Percentiles rank a stretch among this genome's conserved stretches.
These are phyloP conservation scores for Globisporangium emineosum DNA, from an alignment of 352 stramenopile species.

Conservation along the genomic window DNA sequence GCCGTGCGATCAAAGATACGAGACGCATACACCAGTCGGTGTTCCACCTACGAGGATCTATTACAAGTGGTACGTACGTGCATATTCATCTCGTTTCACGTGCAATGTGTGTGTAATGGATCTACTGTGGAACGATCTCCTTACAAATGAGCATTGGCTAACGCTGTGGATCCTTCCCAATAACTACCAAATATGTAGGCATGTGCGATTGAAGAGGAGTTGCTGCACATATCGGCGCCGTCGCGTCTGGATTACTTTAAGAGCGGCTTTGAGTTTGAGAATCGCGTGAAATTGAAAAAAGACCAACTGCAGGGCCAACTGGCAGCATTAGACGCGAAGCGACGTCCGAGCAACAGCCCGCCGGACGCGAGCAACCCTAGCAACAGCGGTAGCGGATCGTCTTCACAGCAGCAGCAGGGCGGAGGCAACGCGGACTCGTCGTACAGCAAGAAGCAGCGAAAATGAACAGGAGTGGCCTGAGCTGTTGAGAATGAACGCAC, in stretches of 20 bases:
- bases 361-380: constrained; percentile 24
- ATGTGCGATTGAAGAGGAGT: constrained; percentile 86
- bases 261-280: constrained; percentile 89
- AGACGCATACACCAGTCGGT: constrained; percentile 83
- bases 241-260: constrained; percentile 90
- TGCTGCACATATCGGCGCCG: constrained; percentile 86
- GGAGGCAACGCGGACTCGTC: constrained; percentile 22
- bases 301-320: constrained; percentile 85
- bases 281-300: constrained; percentile 88
- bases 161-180: neutral
- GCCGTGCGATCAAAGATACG: constrained; percentile 85
- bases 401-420: constrained; percentile 13
- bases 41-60: constrained; percentile 84
- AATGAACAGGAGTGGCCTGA: constrained; percentile 22
- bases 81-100: neutral
- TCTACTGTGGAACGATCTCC: neutral
- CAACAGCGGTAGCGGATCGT: constrained; percentile 32
- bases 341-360: constrained; percentile 42
- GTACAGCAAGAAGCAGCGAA: constrained; percentile 60
- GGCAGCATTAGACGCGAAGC: constrained; percentile 75
- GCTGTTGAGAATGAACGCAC: neutral
- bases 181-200: constrained; percentile 48
- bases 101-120: neutral
- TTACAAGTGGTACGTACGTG: constrained; percentile 81
- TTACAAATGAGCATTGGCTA: constrained; percentile 6